Evolutionary conservation across 1,284 basidiomycete genomes (phyloP).

Genomic region (Fomitopsis betulina): DNA sequence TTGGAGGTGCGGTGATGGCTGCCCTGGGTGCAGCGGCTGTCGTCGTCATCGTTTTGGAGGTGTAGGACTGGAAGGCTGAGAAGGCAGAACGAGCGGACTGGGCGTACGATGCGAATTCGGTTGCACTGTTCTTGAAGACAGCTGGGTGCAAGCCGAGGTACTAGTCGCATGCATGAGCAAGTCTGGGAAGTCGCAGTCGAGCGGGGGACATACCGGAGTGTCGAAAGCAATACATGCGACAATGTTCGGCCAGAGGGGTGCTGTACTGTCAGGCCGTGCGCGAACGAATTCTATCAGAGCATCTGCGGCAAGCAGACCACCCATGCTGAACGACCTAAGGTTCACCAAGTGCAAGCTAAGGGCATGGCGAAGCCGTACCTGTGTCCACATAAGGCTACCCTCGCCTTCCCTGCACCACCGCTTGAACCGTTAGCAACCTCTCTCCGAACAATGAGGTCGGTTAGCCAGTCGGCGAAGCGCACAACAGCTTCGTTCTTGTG

Average conservation of each 20-base stretch:
- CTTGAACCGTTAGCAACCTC: constrained; percentile 67
- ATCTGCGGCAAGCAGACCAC: constrained; percentile 84
- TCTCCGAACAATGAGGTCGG: constrained; percentile 71
- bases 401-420: constrained; percentile 74
- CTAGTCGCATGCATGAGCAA: constrained; percentile 32
- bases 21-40: constrained; percentile 26
- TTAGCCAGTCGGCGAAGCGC: constrained; percentile 86
- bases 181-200: background rate
- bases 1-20: constrained; percentile 7
- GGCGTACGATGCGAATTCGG: constrained; percentile 73
- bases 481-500: constrained; percentile 73
- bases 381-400: constrained; percentile 87
- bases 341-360: background rate
- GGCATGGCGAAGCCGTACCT: constrained; percentile 43
- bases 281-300: constrained; percentile 71
- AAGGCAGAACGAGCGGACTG: constrained; percentile 58
- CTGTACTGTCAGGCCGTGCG: constrained; percentile 53
- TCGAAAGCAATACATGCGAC: constrained; percentile 85
- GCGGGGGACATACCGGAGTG: constrained; percentile 65
- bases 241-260: constrained; percentile 80
- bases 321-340: constrained; percentile 64
- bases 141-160: constrained; percentile 85
- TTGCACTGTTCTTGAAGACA: constrained; percentile 83
- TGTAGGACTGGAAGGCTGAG: constrained; percentile 42
- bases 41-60: constrained; percentile 15